phyloP scores from a whole-genome alignment of 2,329 filamentous ascomycete species.

The Celoporthe dispersa region DNA sequence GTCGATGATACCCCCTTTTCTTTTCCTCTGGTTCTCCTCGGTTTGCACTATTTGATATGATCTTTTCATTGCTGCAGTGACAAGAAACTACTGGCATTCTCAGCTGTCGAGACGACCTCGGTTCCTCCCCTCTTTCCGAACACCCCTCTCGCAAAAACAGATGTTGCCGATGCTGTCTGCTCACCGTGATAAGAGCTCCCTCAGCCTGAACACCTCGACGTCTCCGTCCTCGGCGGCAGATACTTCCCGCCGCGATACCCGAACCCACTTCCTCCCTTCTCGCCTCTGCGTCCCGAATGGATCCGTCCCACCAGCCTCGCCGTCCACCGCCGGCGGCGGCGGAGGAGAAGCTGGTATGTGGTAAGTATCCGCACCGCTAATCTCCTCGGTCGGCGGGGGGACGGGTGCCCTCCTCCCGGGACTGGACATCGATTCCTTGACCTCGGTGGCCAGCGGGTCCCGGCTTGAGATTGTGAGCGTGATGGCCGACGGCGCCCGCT shows the following conservation, averaged over 20 bases:
- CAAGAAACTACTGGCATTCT: not conserved
- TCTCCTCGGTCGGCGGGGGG: slow-evolving; percentile 23
- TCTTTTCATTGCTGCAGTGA: slow-evolving; percentile 13
- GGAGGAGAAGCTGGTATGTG: slow-evolving; percentile 13
- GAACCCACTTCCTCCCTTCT: slow-evolving; percentile 26
- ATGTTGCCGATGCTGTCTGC: not conserved
- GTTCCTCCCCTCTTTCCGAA: not conserved
- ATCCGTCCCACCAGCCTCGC: not conserved
- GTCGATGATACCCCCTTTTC: slow-evolving; percentile 24
- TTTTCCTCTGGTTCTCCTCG: not conserved
- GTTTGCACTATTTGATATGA: slow-evolving; percentile 7
- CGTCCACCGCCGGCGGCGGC: not conserved
- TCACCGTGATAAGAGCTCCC: slow-evolving; percentile 25
- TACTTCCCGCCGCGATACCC: slow-evolving; percentile 16
- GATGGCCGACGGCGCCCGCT: not conserved
- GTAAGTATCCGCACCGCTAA: slow-evolving; percentile 24
- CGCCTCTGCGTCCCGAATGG: slow-evolving; percentile 19
- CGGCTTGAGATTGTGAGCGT: slow-evolving; percentile 21
- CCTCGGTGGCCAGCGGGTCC: slow-evolving; percentile 22
- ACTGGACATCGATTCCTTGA: slow-evolving; percentile 22
- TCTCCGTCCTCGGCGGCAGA: not conserved
- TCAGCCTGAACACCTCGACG: slow-evolving; percentile 23
- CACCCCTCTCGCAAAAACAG: not conserved
- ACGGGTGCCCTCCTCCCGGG: slow-evolving; percentile 15
- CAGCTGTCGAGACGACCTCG: not conserved